A percentile compares a stretch with the other conserved stretches of the same genome.
Evolutionary conservation across 768 basidiomycete genomes (phyloP).

Genomic region (Psilocybe sp.): DNA sequence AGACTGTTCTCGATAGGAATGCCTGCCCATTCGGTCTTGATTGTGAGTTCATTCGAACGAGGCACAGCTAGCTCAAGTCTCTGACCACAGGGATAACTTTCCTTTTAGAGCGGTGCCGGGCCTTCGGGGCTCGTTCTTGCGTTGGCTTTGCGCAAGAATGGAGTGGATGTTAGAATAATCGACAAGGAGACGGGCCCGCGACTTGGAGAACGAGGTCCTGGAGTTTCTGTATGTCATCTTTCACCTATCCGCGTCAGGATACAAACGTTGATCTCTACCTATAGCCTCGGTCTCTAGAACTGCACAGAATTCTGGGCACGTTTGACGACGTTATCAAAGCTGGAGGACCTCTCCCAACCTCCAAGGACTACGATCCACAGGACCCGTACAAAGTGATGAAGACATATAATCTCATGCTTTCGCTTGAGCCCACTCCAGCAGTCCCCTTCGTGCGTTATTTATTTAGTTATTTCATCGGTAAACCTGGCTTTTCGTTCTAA

Average conservation of each 20-base stretch:
- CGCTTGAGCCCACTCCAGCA: conserved; percentile 23
- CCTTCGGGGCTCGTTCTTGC: conserved; percentile 43
- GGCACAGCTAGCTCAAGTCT: neutral
- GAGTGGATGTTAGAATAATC: conserved; percentile 49
- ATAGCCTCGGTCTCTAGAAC: conserved; percentile 44
- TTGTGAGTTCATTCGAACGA: conserved; percentile 26
- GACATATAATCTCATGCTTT: conserved; percentile 24
- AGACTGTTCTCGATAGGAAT: neutral
- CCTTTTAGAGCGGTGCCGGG: conserved; percentile 39
- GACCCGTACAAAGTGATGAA: conserved; percentile 20
- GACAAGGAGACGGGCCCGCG: conserved; percentile 35
- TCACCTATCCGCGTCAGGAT: neutral
- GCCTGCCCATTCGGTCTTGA: neutral
- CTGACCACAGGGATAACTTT: neutral
- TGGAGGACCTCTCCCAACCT: conserved; percentile 15
- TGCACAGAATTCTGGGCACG: conserved; percentile 36
- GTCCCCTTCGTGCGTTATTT: conserved; percentile 25
- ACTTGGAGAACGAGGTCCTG: conserved; percentile 35
- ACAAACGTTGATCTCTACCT: neutral
- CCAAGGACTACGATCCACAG: conserved; percentile 31
- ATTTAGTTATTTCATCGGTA: neutral
- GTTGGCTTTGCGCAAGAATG: conserved; percentile 36
- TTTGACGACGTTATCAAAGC: conserved; percentile 31
- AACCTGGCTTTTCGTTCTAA: neutral
- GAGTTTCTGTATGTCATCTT: conserved; percentile 28